A percentile compares a stretch with the other conserved stretches of the same genome.
Evolutionary conservation across 1,284 basidiomycete genomes (phyloP).

Genomic region (Sparassis latifolia): DNA sequence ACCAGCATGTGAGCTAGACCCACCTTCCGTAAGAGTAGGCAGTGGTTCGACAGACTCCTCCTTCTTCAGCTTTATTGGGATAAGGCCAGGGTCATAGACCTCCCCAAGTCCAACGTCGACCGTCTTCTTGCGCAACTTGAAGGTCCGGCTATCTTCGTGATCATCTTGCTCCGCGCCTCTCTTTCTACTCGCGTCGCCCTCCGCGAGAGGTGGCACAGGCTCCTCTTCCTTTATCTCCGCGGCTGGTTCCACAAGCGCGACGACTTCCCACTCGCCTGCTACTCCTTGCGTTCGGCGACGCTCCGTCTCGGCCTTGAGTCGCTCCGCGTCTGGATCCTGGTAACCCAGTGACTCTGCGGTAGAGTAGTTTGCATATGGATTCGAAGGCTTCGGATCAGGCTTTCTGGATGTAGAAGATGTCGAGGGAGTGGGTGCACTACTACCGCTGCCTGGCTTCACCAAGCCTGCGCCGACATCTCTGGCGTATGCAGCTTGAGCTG

Average conservation of each 20-base stretch:
- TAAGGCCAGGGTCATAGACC: constrained; percentile 65
- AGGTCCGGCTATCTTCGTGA: constrained; percentile 52
- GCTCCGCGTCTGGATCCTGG: constrained; percentile 64
- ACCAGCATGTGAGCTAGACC: background rate
- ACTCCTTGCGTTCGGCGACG: constrained; percentile 59
- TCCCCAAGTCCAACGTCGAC: constrained; percentile 52
- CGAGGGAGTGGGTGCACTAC: constrained; percentile 31
- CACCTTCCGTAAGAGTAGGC: background rate
- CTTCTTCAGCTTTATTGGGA: constrained; percentile 55
- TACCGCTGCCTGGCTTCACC: constrained; percentile 34
- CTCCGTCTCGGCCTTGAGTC: constrained; percentile 51
- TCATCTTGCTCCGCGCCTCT: constrained; percentile 29
- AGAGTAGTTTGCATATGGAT: constrained; percentile 81
- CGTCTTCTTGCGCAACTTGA: constrained; percentile 62
- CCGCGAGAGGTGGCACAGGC: background rate
- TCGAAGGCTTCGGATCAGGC: constrained; percentile 48
- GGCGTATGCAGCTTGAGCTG: constrained; percentile 69
- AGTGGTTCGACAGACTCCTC: constrained; percentile 29
- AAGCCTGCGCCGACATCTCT: constrained; percentile 65
- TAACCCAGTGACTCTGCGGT: constrained; percentile 81
- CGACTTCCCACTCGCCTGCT: constrained; percentile 81
- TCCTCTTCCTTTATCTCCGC: constrained; percentile 13
- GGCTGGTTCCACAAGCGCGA: constrained; percentile 35
- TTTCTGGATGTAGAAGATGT: constrained; percentile 34
- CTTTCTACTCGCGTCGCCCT: constrained; percentile 23